Conservation (phyloP, 1,284 basidiomycete genomes). For the Ceratobasidium sp. region DNA sequence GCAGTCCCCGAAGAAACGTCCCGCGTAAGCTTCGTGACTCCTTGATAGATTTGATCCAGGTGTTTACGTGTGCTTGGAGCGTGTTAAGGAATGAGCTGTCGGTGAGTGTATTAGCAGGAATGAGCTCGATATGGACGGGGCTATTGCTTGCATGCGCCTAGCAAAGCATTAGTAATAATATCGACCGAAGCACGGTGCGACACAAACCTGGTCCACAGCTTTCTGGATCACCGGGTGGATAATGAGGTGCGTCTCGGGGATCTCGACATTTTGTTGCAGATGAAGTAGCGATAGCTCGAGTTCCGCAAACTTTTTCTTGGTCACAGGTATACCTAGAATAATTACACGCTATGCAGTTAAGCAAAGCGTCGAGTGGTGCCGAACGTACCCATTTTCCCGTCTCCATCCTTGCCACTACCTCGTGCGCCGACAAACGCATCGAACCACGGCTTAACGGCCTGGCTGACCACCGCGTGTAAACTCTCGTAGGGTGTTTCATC, state of each 20-base stretch:
- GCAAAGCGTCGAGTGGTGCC: background rate
- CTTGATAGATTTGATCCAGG: constrained; percentile 99
- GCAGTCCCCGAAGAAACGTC: constrained; percentile 97
- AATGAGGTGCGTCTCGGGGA: constrained; percentile 92
- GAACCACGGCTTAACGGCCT: constrained; percentile 97
- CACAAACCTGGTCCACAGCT: constrained; percentile 75
- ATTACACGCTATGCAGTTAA: background rate
- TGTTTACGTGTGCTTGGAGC: constrained; percentile 92
- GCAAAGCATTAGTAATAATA: constrained; percentile 12
- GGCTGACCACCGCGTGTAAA: constrained; percentile 94
- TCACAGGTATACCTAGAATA: constrained; percentile 86
- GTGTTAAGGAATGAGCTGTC: constrained; percentile 94
- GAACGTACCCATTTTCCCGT: constrained; percentile 81
- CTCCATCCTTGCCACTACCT: constrained; percentile 77
- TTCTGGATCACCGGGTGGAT: constrained; percentile 90
- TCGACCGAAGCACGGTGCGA: background rate
- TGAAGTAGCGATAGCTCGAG: constrained; percentile 95
- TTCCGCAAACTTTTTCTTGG: constrained; percentile 99
- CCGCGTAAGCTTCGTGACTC: constrained; percentile 90
- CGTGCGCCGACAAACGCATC: constrained; percentile 90
- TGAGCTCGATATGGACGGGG: constrained; percentile 76
- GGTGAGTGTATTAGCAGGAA: constrained; percentile 75
- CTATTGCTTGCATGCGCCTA: constrained; percentile 63
- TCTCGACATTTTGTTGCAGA: constrained; percentile 98
- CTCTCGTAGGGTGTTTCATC: constrained; percentile 94